Evolutionary conservation across 2,329 filamentous ascomycete species (phyloP), one percentile per base, ranked within the genome.

Genomic region (Ascocoryne sarcoides): DNA sequence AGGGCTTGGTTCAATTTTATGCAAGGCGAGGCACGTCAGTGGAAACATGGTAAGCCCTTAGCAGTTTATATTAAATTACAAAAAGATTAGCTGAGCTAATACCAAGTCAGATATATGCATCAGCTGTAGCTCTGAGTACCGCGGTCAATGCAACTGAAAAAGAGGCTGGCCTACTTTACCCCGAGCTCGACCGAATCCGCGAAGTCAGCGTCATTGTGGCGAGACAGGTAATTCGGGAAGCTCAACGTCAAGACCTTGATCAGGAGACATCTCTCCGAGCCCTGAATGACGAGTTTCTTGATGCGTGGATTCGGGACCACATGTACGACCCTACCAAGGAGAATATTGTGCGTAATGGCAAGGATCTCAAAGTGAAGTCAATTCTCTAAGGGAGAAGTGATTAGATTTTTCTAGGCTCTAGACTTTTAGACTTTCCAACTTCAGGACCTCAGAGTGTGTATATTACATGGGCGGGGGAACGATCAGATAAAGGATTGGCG

Each of bases 201-300:
- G 71, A 79, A 16, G 80, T 93, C 12, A 90, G 84, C 54, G 77
- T 90, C 2, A 67, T 80, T 26, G 84, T 94, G 21, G 87, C 87
- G 0, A 73, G 75, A 33, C 77, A 75, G 15, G 84, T 94, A 4
- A 84, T 93, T 45, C 73, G 71, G 47, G 70, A 78, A 10, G 83
- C 87, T 0, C 67, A 84, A 1, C 64, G 76, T 39, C 83, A 90
- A 43, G 77, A 70, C 0, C 62, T 89, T 12, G 78, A 81, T 0
- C 75, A 76, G 38, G 72, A 80, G 50, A 56, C 73, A 38, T 69
- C 64, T 0, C 87, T 92, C 26, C 36, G 51, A 5, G 37, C 36
- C 26, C 82, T 85, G 0, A 54, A 54, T 0, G 58, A 66, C 8
- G 39, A n/a, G 7, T 40, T 53, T 14, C 40, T 59, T 5, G 77